These are phyloP conservation scores for Fagus sylvatica DNA, from an alignment of 306 rosid species.

Conservation along the genomic window DNA sequence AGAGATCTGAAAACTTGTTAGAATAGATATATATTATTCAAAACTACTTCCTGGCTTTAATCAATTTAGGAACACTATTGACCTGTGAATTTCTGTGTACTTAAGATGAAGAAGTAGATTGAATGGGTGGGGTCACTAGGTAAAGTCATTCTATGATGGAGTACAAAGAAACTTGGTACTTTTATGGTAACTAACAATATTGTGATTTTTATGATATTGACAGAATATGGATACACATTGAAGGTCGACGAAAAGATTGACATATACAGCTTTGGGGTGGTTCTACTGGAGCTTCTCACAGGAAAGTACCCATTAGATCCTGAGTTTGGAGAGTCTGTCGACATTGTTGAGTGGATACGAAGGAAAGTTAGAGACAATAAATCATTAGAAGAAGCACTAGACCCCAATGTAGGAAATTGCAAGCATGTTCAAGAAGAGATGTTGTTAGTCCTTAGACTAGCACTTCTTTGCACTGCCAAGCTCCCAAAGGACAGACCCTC, in stretches of 20 bases:
- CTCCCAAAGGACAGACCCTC: constrained; percentile 88
- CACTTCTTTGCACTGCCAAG: constrained; percentile 87
- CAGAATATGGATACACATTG: constrained; percentile 91
- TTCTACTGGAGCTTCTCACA: constrained; percentile 81
- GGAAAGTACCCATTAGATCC: constrained; percentile 76
- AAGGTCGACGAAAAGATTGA: constrained; percentile 96
- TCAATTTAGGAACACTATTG: not conserved
- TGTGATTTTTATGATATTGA: constrained; percentile 1
- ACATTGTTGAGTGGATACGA: constrained; percentile 88
- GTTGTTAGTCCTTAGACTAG: constrained; percentile 86
- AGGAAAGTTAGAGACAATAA: constrained; percentile 62
- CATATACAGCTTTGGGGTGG: constrained; percentile 90
- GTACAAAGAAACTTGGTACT: not conserved
- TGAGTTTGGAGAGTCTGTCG: constrained; percentile 74
- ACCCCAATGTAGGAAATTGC: constrained; percentile 75
- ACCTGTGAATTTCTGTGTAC: not conserved
- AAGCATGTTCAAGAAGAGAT: constrained; percentile 84
- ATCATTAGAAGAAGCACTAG: constrained; percentile 74
- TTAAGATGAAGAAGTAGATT: not conserved
- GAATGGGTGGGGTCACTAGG: not conserved
- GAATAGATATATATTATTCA: not conserved
- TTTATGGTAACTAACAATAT: not conserved
- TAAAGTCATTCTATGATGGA: too few relatives aligned
- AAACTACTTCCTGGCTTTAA: too few relatives aligned
- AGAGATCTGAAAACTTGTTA: not conserved